These are phyloP conservation scores for Neurospora sp. DNA, from an alignment of 495 filamentous ascomycete species.

Conservation along the genomic window DNA sequence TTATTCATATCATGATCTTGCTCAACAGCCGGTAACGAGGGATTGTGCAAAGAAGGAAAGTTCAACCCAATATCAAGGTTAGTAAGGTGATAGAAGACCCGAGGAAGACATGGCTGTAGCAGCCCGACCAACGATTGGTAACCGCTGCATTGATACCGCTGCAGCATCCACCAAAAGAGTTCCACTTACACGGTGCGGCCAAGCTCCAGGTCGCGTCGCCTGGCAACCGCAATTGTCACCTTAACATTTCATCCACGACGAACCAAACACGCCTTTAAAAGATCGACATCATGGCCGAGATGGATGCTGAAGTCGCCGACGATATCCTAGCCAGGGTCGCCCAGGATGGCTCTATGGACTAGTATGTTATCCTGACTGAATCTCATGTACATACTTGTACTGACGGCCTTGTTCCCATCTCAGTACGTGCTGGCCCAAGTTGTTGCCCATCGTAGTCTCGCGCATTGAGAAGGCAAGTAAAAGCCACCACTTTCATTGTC, in stretches of 20 bases:
- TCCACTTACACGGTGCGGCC: neutral
- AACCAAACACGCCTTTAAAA: neutral
- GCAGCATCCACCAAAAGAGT: neutral
- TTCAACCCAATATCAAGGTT: neutral
- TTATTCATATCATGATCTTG: neutral
- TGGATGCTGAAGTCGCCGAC: slow-evolving; percentile 48
- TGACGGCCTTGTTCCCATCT: neutral
- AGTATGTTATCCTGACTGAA: slow-evolving; percentile 37
- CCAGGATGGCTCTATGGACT: slow-evolving; percentile 56
- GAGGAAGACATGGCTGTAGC: neutral
- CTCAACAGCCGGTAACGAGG: neutral
- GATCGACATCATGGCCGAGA: slow-evolving; percentile 22
- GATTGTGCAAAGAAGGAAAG: neutral
- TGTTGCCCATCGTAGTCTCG: slow-evolving; percentile 26
- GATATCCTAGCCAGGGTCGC: slow-evolving; percentile 53
- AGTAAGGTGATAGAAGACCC: neutral
- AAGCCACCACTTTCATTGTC: neutral
- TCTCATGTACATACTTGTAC: slow-evolving; percentile 1
- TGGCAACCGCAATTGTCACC: neutral
- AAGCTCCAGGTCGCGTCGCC: neutral
- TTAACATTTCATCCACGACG: slow-evolving; percentile 3
- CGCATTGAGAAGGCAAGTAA: slow-evolving; percentile 31
- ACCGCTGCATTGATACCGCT: neutral
- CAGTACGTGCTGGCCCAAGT: slow-evolving; percentile 31
- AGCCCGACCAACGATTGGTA: neutral